Base-by-base conservation (phyloP, 257 asterid genomes). In the Solanum virginianum region DNA sequence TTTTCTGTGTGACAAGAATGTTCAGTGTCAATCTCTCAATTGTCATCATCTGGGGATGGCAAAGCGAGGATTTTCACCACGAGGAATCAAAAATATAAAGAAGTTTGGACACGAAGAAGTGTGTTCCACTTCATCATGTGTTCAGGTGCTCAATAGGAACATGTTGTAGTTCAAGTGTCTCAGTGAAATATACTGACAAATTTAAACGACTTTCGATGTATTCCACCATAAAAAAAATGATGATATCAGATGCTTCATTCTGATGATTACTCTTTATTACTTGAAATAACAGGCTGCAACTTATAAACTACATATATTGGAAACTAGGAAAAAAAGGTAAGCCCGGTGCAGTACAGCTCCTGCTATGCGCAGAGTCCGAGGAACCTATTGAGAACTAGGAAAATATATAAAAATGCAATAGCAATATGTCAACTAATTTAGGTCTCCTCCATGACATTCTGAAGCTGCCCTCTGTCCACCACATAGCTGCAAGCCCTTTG, bases 381-480 rank as follows among this genome's bases (percentile, higher is more conserved):
- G 41, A 36, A 36, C 6, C 41, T 20, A 41, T 41, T 63, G 36
- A 1, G 6, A 66, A 24, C 2, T 65, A 66, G 68, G 32, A 60
- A 22, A 60, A 60, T 32, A 60, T 18, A 2, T 39, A 70, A 39
- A 39, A 51, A 15, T 24, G 62, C 82, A 49, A 8, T 9, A 68
- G 45, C 53, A 79, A 70, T 17, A 17, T 70, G 3, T 79, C 49
- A 53, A 53, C 11, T 53, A 53, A 8, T 65, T 14, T 13, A 14
- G 47, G 18, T 79, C 49, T 53, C 51, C 80, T 9, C 87, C 57
- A 77, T 84, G 56, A 69, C 94, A 91, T 65, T 91, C 89, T 20
- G 89, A 71, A 79, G 91, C 84, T 45, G 92, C 75, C 88, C 91
- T 87, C 81, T 91, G 94, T 55, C 92, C 91, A 45, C 7, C 87